Conservation (phyloP, 306 rosid species). For the Abrus precatorius region DNA sequence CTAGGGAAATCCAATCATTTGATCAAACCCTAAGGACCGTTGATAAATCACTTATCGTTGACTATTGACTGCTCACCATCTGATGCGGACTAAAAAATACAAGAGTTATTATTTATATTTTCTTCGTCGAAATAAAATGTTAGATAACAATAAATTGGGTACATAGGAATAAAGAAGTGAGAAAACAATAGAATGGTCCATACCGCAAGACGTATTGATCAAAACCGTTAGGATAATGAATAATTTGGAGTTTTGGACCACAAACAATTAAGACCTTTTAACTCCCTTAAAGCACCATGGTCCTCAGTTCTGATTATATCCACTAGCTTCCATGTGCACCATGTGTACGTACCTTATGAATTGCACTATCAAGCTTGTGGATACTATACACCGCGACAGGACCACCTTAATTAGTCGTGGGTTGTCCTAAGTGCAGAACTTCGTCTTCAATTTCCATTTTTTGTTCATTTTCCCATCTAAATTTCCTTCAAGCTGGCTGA, state of each 20-base stretch:
- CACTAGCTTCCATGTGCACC: slow-evolving; percentile 62
- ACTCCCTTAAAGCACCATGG: slow-evolving; percentile 48
- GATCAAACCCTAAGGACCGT: slow-evolving; percentile 43
- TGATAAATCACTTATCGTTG: slow-evolving; percentile 48
- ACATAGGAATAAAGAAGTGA: neutral
- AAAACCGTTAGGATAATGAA: slow-evolving; percentile 60
- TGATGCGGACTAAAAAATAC: slow-evolving; percentile 5
- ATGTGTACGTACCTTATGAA: slow-evolving; percentile 43
- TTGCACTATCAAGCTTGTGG: slow-evolving; percentile 54
- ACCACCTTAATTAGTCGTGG: slow-evolving; percentile 47
- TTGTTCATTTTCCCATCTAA: neutral
- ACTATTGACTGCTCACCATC: slow-evolving; percentile 47
- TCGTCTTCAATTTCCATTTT: too few species aligned
- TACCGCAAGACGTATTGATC: slow-evolving; percentile 45
- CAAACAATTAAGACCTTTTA: slow-evolving; percentile 50
- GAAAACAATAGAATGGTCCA: slow-evolving; percentile 49
- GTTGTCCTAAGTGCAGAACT: slow-evolving; percentile 35
- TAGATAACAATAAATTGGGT: neutral
- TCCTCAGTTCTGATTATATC: slow-evolving; percentile 48
- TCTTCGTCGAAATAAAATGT: too few species aligned
- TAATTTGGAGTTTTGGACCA: slow-evolving; percentile 66
- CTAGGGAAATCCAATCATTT: slow-evolving; percentile 47
- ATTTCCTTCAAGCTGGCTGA: slow-evolving; percentile 8
- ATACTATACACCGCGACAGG: slow-evolving; percentile 45
- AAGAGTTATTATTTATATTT: too few species aligned